Conservation (phyloP, 75 land plant genomes). For the Isoetes taiwanensis region DNA sequence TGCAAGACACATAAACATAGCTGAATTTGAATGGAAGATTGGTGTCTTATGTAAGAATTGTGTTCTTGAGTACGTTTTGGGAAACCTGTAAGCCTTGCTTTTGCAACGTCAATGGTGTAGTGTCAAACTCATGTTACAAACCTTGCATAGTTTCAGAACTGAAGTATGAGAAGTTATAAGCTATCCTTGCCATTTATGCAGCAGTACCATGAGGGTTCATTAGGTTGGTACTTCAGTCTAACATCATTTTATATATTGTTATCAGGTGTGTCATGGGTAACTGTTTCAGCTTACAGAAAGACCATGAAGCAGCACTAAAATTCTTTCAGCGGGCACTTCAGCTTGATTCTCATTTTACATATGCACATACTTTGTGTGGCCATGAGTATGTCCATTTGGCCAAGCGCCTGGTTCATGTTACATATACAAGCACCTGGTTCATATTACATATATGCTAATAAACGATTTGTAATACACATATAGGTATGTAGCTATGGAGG, state of each 20-base stretch:
- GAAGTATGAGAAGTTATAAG: not conserved
- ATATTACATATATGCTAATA: not conserved
- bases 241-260: too few species aligned
- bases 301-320: constrained; percentile 92
- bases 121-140: not conserved
- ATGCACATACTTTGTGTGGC: constrained; percentile 93
- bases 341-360: constrained; percentile 73
- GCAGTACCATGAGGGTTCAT: not conserved
- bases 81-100: not conserved
- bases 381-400: constrained; percentile 67
- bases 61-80: not conserved
- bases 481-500: constrained; percentile 83
- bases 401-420: not conserved
- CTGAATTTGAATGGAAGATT: not conserved
- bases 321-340: constrained; percentile 89
- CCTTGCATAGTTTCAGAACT: not conserved
- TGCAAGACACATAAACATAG: not conserved
- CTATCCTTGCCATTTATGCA: not conserved
- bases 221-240: not conserved
- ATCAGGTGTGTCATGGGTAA: constrained; percentile 98
- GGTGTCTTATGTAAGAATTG: not conserved
- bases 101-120: not conserved
- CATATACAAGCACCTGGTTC: not conserved
- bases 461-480: not conserved
- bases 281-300: constrained; percentile 96